These are phyloP conservation scores for Pseudogymnoascus sp. DNA, from an alignment of 2,329 filamentous ascomycete species.

Conservation along the genomic window DNA sequence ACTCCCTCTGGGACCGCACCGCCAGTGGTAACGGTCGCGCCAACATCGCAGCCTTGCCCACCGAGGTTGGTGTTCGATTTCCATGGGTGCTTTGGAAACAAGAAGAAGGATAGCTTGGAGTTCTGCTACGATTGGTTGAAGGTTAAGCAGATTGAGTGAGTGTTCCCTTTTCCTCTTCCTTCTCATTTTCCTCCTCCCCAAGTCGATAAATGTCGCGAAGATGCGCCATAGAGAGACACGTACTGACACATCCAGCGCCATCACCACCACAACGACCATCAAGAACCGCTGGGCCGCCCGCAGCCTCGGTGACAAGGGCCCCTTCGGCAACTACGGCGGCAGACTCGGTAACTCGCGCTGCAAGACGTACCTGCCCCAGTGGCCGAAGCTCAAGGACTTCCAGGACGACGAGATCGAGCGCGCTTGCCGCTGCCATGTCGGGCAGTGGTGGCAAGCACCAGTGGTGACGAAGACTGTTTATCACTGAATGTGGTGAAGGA, in stretches of 20 bases:
- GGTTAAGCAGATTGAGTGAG: constrained; percentile 5
- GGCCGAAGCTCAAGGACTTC: constrained; percentile 8
- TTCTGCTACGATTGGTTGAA: neutral
- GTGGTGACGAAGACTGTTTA: neutral
- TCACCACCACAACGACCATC: neutral
- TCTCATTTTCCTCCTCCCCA: neutral
- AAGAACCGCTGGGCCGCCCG: constrained; percentile 1
- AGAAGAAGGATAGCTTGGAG: neutral
- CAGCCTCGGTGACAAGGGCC: neutral
- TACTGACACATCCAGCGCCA: neutral
- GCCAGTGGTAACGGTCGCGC: neutral
- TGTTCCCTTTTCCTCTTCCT: neutral
- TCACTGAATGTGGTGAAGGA: neutral
- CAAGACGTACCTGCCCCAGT: neutral
- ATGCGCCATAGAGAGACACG: neutral
- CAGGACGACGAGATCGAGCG: constrained; percentile 2
- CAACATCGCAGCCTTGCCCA: neutral
- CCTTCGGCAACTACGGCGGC: neutral
- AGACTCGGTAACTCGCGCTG: neutral
- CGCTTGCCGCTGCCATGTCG: neutral
- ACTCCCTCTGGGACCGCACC: neutral
- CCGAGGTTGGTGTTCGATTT: constrained; percentile 3
- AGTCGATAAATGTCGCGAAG: neutral
- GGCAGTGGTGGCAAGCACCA: constrained; percentile 2
- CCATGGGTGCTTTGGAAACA: neutral